Conservation (phyloP, 768 basidiomycete genomes). For the Sporobolomyces roseus region DNA sequence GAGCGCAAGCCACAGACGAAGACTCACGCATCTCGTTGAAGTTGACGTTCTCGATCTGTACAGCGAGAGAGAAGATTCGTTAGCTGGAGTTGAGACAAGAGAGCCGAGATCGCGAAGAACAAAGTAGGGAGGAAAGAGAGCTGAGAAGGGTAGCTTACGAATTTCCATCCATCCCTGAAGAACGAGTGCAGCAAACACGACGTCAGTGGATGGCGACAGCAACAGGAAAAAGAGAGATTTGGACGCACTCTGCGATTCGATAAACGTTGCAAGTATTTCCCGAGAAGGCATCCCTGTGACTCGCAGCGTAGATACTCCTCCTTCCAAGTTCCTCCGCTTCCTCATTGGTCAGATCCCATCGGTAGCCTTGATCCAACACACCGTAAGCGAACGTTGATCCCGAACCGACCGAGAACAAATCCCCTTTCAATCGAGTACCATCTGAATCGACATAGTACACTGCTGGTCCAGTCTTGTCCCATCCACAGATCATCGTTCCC, state of each 20-base stretch:
- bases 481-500: conserved; percentile 99
- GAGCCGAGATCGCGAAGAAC: not conserved
- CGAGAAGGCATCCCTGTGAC: conserved; percentile 92
- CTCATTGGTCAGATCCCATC: conserved; percentile 81
- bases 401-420: conserved; percentile 97
- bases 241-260: conserved; percentile 57
- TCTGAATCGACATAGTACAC: conserved; percentile 98
- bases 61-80: not conserved
- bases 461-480: conserved; percentile 97
- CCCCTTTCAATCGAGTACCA: conserved; percentile 88
- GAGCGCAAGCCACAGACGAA: no score
- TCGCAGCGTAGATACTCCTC: conserved; percentile 91
- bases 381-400: conserved; percentile 99
- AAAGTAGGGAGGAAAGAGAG: conserved; percentile 44
- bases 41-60: conserved; percentile 36
- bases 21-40: conserved; percentile 30
- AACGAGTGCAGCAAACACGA: not conserved
- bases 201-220: not conserved
- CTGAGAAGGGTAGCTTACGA: conserved; percentile 79
- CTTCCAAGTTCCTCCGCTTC: conserved; percentile 92
- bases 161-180: conserved; percentile 90
- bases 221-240: conserved; percentile 2
- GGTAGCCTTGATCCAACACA: conserved; percentile 91
- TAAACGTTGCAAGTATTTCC: conserved; percentile 95
- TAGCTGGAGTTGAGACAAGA: no score